Percentiles rank a stretch among this genome's conserved stretches.
These are phyloP conservation scores for Cercospora sp. DNA, from an alignment of 2,329 filamentous ascomycete species.

Conservation along the genomic window DNA sequence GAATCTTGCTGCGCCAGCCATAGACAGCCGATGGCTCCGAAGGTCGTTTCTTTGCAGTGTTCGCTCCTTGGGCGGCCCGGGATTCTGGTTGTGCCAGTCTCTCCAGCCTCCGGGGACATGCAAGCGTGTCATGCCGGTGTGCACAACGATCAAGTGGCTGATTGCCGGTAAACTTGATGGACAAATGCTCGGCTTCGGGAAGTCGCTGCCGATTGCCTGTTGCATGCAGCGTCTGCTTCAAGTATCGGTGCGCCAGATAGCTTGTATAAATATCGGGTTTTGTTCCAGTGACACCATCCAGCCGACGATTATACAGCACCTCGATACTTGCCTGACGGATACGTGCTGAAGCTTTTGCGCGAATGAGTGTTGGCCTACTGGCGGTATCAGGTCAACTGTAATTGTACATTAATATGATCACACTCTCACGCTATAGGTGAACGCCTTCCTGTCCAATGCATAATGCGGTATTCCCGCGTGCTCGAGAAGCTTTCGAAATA, in stretches of 20 bases:
- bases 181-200: not conserved
- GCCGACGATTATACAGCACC: not conserved
- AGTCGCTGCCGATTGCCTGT: not conserved
- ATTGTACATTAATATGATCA: conserved; percentile 11
- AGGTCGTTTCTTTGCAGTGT: not conserved
- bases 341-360: not conserved
- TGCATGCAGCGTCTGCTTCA: not conserved
- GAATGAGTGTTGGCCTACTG: not conserved
- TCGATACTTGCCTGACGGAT: not conserved
- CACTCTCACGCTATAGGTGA: conserved; percentile 2
- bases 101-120: not conserved
- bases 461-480: not conserved
- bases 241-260: not conserved
- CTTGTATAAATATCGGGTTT: not conserved
- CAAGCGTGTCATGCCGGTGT: not conserved
- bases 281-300: not conserved
- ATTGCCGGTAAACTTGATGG: not conserved
- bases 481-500: conserved; percentile 1
- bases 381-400: conserved; percentile 4
- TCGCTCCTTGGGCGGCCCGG: not conserved
- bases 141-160: not conserved
- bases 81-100: not conserved
- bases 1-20: not conserved
- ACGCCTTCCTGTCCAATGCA: conserved; percentile 1
- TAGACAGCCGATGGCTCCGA: not conserved